Evolutionary conservation across 495 filamentous ascomycete species (phyloP).

Genomic region (Thozetella sp.): DNA sequence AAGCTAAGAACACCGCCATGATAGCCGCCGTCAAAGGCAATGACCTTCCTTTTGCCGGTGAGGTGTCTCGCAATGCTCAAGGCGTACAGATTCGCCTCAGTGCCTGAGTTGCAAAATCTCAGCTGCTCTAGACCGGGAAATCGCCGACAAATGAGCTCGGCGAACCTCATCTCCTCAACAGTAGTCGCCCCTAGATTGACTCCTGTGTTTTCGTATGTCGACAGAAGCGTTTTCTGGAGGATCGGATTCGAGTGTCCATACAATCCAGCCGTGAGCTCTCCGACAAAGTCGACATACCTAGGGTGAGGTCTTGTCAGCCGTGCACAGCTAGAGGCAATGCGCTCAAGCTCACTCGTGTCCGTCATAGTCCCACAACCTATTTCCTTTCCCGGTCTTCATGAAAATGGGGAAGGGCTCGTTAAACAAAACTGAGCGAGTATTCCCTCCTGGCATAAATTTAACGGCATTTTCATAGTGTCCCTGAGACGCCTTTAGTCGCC

Average conservation of each 20-base stretch:
- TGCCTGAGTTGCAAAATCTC: conserved; percentile 49
- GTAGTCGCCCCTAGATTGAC: conserved; percentile 34
- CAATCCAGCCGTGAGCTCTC: conserved; percentile 48
- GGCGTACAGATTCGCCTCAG: conserved; percentile 46
- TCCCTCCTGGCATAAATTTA: conserved; percentile 52
- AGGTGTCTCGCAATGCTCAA: conserved; percentile 31
- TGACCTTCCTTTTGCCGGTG: conserved; percentile 37
- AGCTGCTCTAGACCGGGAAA: conserved; percentile 34
- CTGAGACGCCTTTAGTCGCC: not conserved
- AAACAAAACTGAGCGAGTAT: conserved; percentile 54
- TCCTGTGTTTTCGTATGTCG: conserved; percentile 27
- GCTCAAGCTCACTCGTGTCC: conserved; percentile 23
- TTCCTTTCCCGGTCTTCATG: conserved; percentile 31
- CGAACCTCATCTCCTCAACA: conserved; percentile 30
- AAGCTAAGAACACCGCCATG: conserved; percentile 48
- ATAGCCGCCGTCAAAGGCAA: conserved; percentile 49
- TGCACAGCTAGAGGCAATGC: not conserved
- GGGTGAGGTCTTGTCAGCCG: not conserved
- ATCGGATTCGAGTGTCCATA: conserved; percentile 47
- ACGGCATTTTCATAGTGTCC: not conserved
- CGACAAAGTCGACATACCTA: conserved; percentile 39
- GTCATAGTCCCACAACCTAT: conserved; percentile 33
- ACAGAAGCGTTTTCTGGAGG: conserved; percentile 31
- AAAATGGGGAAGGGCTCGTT: conserved; percentile 50
- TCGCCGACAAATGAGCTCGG: conserved; percentile 27